phyloP scores from a whole-genome alignment of 2,329 filamentous ascomycete genomes.

The Myriosclerotinia curreyana region DNA sequence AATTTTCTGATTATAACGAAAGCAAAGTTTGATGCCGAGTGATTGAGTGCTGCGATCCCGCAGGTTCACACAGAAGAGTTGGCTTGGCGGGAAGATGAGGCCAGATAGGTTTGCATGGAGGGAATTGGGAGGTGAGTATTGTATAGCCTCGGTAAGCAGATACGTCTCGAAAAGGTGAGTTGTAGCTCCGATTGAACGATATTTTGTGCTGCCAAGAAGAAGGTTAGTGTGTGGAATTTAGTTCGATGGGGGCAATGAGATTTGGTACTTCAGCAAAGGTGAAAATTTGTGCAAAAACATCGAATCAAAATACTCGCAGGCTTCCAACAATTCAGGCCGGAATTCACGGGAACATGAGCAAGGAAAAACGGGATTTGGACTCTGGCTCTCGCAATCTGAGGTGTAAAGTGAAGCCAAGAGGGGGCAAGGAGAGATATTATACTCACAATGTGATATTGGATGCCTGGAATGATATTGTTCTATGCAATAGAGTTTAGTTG shows the following conservation, averaged over 20 bases:
- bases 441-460: background rate
- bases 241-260: no score
- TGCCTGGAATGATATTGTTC: background rate
- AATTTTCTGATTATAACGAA: background rate
- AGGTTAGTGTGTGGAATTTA: background rate
- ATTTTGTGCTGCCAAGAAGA: background rate
- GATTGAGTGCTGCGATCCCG: background rate
- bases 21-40: background rate
- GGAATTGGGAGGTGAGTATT: background rate
- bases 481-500: background rate
- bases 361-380: background rate
- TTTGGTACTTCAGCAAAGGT: background rate
- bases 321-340: background rate
- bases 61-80: background rate
- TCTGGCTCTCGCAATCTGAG: background rate
- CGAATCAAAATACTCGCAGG: background rate
- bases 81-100: background rate
- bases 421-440: background rate
- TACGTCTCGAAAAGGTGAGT: background rate
- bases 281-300: background rate
- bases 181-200: background rate
- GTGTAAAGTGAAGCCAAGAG: background rate
- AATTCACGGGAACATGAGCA: no score
- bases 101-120: background rate
- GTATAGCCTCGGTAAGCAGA: background rate